These are phyloP conservation scores for Pelagophyceae sp. DNA, from an alignment of 352 stramenopile genomes.

Conservation along the genomic window DNA sequence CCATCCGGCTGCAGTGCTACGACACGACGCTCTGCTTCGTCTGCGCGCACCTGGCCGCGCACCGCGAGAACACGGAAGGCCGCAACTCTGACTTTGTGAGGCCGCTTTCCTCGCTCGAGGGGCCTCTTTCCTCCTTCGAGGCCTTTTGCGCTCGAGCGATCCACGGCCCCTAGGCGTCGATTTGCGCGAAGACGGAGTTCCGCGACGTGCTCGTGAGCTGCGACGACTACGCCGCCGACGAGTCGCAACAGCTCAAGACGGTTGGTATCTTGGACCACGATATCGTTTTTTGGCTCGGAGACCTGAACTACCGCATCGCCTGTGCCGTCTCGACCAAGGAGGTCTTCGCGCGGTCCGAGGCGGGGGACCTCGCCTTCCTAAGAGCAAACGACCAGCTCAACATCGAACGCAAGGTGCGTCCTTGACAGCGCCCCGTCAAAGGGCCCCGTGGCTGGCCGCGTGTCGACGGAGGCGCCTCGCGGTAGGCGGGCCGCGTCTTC, in stretches of 20 bases:
- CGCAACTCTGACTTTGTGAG: conserved; percentile 87
- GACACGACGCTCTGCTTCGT: conserved; percentile 97
- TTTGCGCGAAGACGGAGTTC: conserved; percentile 85
- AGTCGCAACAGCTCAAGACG: too few relatives aligned
- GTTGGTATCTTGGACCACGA: conserved; percentile 98
- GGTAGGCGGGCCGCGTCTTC: conserved; percentile 60
- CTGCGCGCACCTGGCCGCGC: conserved; percentile 92
- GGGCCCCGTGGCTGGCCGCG: neutral
- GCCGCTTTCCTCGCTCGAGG: neutral
- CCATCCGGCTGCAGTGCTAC: conserved; percentile 69
- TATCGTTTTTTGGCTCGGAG: conserved; percentile 92
- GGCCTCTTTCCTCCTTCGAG: neutral
- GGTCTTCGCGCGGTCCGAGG: conserved; percentile 48
- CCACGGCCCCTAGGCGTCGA: neutral
- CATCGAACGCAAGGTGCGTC: conserved; percentile 57
- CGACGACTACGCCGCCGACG: too few relatives aligned
- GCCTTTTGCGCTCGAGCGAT: neutral
- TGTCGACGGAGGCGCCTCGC: too few relatives aligned
- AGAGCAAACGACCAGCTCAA: conserved; percentile 67
- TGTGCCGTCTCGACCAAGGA: conserved; percentile 57
- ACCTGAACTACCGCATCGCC: conserved; percentile 78
- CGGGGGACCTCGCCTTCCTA: conserved; percentile 45
- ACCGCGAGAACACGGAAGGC: conserved; percentile 91
- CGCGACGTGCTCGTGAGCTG: neutral
- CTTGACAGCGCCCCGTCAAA: too few relatives aligned